phyloP scores from a whole-genome alignment of 2,329 filamentous ascomycete species.

The Neonectria coccinea region DNA sequence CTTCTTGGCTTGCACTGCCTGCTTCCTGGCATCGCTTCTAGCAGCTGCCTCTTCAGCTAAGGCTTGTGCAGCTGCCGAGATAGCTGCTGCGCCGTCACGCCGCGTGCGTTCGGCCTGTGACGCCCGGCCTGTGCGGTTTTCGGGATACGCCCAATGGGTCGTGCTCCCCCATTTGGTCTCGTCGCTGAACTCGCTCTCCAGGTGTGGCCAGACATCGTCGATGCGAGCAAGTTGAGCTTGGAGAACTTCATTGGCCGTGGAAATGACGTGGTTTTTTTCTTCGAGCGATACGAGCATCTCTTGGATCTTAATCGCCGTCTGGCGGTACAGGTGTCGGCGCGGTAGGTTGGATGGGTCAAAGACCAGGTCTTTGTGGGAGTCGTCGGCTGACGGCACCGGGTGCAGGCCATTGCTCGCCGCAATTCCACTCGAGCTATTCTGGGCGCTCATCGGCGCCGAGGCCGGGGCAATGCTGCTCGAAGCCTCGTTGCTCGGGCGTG shows the following conservation, averaged over 20 bases:
- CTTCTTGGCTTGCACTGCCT: constrained; percentile 82
- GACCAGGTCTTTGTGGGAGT: constrained; percentile 57
- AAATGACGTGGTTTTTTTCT: constrained; percentile 97
- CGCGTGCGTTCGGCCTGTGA: constrained; percentile 79
- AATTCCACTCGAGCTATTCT: constrained; percentile 60
- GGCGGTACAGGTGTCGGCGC: constrained; percentile 80
- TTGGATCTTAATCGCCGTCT: constrained; percentile 81
- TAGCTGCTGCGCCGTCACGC: constrained; percentile 81
- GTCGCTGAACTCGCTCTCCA: constrained; percentile 91
- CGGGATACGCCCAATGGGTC: constrained; percentile 95
- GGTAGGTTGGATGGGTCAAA: constrained; percentile 70
- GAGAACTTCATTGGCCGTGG: constrained; percentile 90
- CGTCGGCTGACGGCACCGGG: constrained; percentile 56
- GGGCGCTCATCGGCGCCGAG: constrained; percentile 62
- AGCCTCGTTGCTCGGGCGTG: constrained; percentile 58
- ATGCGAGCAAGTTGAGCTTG: constrained; percentile 86
- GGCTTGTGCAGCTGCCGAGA: constrained; percentile 80
- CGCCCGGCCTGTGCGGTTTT: constrained; percentile 76
- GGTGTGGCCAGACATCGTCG: constrained; percentile 86
- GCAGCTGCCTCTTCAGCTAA: constrained; percentile 87
- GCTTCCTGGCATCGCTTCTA: constrained; percentile 85
- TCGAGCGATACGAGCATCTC: constrained; percentile 92
- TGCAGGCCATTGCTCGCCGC: constrained; percentile 52
- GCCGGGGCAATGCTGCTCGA: constrained; percentile 56
- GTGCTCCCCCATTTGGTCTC: constrained; percentile 93